Percentiles rank a stretch among this genome's conserved stretches.
These are phyloP conservation scores for Pseudogymnoascus sp. DNA, from an alignment of 2,329 filamentous ascomycete species.

Conservation along the genomic window DNA sequence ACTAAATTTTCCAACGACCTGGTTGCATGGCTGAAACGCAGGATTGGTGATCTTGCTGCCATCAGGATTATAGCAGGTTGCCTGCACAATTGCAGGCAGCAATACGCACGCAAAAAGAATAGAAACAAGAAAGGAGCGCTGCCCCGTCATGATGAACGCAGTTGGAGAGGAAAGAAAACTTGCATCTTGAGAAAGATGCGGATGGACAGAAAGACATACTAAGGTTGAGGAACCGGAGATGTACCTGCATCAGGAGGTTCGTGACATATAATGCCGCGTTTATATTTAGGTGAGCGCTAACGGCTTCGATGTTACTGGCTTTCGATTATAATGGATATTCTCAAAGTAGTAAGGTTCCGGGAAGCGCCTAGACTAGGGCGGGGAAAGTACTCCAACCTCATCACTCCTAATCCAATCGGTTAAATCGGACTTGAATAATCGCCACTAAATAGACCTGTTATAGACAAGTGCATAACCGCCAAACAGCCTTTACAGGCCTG, in stretches of 20 bases:
- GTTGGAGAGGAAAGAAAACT: not conserved
- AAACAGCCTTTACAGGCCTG: not conserved
- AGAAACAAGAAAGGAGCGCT: not conserved
- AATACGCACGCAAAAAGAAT: not conserved
- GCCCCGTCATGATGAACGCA: not conserved
- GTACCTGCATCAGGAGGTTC: not conserved
- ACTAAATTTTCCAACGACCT: conserved; percentile 5
- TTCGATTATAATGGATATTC: not conserved
- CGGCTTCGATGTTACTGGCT: not conserved
- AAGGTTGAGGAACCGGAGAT: not conserved
- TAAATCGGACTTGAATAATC: not conserved
- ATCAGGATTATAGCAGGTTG: conserved; percentile 5
- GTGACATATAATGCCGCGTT: not conserved
- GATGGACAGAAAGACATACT: not conserved
- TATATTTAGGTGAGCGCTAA: not conserved
- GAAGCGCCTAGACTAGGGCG: not conserved
- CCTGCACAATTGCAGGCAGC: not conserved
- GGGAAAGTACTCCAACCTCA: not conserved
- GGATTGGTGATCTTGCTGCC: conserved; percentile 1
- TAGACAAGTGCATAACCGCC: not conserved
- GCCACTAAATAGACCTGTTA: not conserved
- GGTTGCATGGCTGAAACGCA: conserved; percentile 10
- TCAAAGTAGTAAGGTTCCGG: not conserved
- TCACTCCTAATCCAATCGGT: not conserved
- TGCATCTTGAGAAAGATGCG: not conserved